Percentiles rank a stretch among this genome's conserved stretches.
phyloP scores from a whole-genome alignment of 306 rosid genomes.

The Inga laurina region DNA sequence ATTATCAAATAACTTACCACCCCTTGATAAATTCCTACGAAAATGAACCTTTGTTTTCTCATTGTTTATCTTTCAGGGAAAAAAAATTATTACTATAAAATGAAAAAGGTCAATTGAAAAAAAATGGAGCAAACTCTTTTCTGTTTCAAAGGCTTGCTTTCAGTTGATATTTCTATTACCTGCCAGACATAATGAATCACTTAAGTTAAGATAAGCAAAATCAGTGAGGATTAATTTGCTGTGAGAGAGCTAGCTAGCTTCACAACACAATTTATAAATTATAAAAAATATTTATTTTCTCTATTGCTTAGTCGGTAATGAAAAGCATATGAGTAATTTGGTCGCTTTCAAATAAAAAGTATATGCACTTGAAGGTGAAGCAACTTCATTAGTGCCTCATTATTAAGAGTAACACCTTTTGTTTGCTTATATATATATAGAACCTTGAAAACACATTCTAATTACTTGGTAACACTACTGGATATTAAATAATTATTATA shows the following conservation, averaged over 20 bases:
- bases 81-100: not conserved
- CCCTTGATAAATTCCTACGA: not conserved
- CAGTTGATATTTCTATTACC: slow-evolving; percentile 21
- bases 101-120: not conserved
- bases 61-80: not conserved
- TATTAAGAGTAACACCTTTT: slow-evolving; percentile 26
- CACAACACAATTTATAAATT: not conserved
- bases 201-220: not conserved
- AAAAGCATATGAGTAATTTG: slow-evolving; percentile 21
- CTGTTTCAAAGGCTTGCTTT: slow-evolving; percentile 24
- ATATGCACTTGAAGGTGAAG: slow-evolving; percentile 37
- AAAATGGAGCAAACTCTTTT: not conserved
- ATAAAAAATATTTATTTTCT: not conserved
- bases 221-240: not conserved
- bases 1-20: not conserved
- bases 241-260: slow-evolving; percentile 3
- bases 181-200: not conserved
- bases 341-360: slow-evolving; percentile 42
- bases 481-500: not conserved
- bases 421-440: not conserved
- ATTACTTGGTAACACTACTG: not conserved
- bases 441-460: not conserved
- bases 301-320: slow-evolving; percentile 14
- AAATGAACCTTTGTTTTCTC: not conserved
- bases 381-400: slow-evolving; percentile 41